Evolutionary conservation across 1,284 basidiomycete genomes (phyloP).

Genomic region (Ustilago vetiveriae): DNA sequence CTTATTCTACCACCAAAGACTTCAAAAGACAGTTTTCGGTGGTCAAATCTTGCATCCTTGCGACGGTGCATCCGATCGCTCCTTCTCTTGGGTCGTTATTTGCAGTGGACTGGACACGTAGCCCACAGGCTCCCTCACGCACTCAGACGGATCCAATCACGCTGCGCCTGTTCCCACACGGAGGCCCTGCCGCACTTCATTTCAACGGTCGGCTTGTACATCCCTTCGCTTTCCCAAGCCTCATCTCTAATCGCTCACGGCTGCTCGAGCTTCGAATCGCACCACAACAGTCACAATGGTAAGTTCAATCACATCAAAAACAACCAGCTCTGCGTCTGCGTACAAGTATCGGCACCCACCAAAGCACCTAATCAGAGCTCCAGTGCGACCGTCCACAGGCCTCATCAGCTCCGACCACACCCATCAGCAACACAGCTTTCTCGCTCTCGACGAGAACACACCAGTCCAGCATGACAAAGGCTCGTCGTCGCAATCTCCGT

Average conservation of each 20-base stretch:
- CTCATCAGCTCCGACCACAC: background rate
- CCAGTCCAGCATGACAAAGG: constrained; percentile 19
- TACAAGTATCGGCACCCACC: background rate
- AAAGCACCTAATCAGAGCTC: too few species aligned
- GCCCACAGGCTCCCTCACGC: too few species aligned
- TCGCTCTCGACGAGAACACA: too few species aligned
- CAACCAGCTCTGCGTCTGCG: constrained; percentile 3
- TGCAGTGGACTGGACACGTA: too few species aligned
- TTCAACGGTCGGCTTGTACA: background rate
- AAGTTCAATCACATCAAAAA: constrained; percentile 2
- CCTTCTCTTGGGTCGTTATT: too few species aligned
- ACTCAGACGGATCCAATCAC: too few species aligned
- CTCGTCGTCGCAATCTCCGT: constrained; percentile 33
- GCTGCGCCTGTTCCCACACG: too few species aligned
- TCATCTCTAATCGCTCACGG: background rate
- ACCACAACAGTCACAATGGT: constrained; percentile 12
- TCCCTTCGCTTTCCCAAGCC: constrained; percentile 3
- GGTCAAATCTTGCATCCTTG: too few species aligned
- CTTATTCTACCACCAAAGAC: too few species aligned
- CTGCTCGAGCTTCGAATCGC: background rate
- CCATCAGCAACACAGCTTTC: background rate
- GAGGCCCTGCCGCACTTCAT: background rate
- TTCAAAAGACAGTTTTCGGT: too few species aligned
- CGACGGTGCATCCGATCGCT: too few species aligned
- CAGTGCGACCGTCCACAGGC: too few species aligned